phyloP scores from a whole-genome alignment of 208 protist species.

The Novymonas esmeraldas region DNA sequence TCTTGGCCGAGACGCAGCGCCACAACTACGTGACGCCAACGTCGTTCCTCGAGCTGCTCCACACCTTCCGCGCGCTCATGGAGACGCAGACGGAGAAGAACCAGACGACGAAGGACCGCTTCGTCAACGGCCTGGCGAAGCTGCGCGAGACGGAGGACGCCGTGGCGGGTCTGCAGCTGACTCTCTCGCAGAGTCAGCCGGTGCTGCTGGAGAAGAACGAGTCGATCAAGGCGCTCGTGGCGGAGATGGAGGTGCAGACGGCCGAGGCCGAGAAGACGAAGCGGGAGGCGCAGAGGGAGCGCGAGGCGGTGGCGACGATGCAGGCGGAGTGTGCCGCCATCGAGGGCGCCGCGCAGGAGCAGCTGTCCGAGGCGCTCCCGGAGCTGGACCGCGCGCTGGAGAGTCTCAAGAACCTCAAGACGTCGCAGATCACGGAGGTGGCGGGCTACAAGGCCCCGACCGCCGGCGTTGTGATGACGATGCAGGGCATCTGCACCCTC shows the following conservation, averaged over 20 bases:
- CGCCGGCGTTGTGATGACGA: constrained; percentile 95
- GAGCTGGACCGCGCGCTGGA: constrained; percentile 96
- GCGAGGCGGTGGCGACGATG: constrained; percentile 91
- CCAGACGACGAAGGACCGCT: constrained; percentile 76
- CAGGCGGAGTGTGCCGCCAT: constrained; percentile 94
- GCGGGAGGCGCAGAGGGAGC: constrained; percentile 91
- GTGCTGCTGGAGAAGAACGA: constrained; percentile 93
- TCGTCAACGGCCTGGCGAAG: constrained; percentile 96
- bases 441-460: constrained; percentile 96
- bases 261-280: constrained; percentile 93
- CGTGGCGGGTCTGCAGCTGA: constrained; percentile 93
- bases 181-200: constrained; percentile 95
- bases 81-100: constrained; percentile 83
- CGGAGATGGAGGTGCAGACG: constrained; percentile 94
- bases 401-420: constrained; percentile 96
- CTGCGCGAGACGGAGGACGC: constrained; percentile 93
- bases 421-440: constrained; percentile 97
- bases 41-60: constrained; percentile 97
- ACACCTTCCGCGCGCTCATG: constrained; percentile 91
- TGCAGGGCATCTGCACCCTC: constrained; percentile 98
- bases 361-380: constrained; percentile 97
- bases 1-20: constrained; percentile 92
- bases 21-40: constrained; percentile 99
- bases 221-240: constrained; percentile 95
- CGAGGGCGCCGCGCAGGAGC: constrained; percentile 94